Percentiles rank a stretch among this genome's conserved stretches.
Evolutionary conservation across 202 grass and related monocot species (phyloP).

Genomic region (Brachypodium distachyon): DNA sequence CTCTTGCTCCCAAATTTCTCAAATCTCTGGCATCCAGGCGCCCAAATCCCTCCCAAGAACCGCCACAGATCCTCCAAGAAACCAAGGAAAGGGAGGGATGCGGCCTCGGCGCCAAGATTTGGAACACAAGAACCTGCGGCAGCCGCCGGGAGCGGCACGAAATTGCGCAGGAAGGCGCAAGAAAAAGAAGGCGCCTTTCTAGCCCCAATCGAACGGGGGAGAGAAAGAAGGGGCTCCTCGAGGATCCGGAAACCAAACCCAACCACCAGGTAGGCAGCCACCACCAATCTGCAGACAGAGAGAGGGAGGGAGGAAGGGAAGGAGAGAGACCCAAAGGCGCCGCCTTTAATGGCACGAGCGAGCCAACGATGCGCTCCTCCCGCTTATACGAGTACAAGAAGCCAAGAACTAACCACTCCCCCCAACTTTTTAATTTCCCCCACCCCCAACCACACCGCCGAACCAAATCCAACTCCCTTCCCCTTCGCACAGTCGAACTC

Average conservation of each 20-base stretch:
- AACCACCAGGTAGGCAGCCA: not conserved
- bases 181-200: slow-evolving; percentile 8
- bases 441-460: slow-evolving; percentile 40
- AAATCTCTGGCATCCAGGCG: slow-evolving; percentile 27
- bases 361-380: not conserved
- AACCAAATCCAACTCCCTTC: slow-evolving; percentile 40
- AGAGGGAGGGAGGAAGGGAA: not conserved
- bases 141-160: not conserved
- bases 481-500: not conserved
- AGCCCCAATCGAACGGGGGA: not conserved
- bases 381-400: slow-evolving; percentile 24
- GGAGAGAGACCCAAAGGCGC: not conserved
- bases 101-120: slow-evolving; percentile 6
- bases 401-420: slow-evolving; percentile 42
- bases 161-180: not conserved
- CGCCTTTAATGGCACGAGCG: slow-evolving; percentile 41
- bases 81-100: not conserved
- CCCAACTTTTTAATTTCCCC: not conserved
- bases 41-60: not conserved
- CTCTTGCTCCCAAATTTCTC: not conserved
- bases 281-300: slow-evolving; percentile 1
- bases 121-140: not conserved
- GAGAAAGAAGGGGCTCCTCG: not conserved
- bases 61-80: slow-evolving; percentile 27
- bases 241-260: not conserved